Evolutionary conservation across 148 eudicot species (phyloP).

Genomic region (Talinum fruticosum): DNA sequence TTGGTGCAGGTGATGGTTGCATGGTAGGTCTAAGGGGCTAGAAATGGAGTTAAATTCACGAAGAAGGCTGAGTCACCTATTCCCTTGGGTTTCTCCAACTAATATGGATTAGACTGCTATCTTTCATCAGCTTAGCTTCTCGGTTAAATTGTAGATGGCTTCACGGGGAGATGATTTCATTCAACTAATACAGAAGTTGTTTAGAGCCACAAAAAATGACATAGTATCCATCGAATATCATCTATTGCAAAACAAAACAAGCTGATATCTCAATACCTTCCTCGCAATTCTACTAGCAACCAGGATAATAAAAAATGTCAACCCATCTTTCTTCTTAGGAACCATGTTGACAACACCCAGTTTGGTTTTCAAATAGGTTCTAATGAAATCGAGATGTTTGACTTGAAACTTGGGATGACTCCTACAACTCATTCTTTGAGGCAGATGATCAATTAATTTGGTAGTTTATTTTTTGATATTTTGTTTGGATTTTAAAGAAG

Average conservation of each 20-base stretch:
- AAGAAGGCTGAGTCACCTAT: background rate
- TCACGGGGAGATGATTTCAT: background rate
- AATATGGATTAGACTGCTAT: constrained; percentile 3
- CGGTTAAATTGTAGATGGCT: background rate
- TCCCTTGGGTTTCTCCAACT: too few species aligned
- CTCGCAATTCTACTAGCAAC: background rate
- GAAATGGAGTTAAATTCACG: background rate
- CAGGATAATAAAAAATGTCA: background rate
- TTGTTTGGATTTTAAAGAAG: too few species aligned
- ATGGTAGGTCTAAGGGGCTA: background rate
- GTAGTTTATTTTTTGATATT: background rate
- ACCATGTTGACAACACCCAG: background rate
- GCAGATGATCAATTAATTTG: background rate
- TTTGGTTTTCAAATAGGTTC: background rate
- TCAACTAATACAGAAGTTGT: background rate
- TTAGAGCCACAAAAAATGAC: background rate
- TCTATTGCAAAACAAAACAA: background rate
- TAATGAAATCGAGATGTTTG: background rate
- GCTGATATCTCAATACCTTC: background rate
- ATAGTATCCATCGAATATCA: background rate
- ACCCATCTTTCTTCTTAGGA: background rate
- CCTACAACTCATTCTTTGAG: background rate
- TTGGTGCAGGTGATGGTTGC: constrained; percentile 46
- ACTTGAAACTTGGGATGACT: background rate
- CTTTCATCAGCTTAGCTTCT: background rate